These are phyloP conservation scores for Cladosporium sp. DNA, from an alignment of 2,329 filamentous ascomycete species.

Conservation along the genomic window DNA sequence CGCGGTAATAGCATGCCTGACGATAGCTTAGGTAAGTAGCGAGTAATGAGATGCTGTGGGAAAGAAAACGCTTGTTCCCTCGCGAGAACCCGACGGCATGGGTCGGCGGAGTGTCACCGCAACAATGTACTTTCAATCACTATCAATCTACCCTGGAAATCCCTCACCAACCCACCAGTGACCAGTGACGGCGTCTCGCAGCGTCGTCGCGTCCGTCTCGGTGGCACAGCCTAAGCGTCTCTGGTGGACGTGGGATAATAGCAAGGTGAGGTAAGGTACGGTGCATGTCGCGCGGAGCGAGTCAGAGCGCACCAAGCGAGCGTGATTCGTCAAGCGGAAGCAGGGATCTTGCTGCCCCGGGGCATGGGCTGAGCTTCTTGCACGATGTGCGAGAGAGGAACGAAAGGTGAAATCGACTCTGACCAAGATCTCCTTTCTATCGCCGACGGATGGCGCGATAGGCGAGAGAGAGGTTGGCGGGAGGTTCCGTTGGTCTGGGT, in stretches of 20 bases:
- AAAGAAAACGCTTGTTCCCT: too few relatives aligned
- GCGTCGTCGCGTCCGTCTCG: too few relatives aligned
- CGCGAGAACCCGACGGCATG: too few relatives aligned
- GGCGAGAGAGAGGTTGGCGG: background rate
- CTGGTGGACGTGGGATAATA: background rate
- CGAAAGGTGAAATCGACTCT: background rate
- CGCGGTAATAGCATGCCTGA: background rate
- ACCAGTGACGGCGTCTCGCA: too few relatives aligned
- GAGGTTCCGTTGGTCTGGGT: background rate
- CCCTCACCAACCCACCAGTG: too few relatives aligned
- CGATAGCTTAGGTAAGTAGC: background rate
- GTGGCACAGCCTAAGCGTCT: too few relatives aligned
- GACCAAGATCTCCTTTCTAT: background rate
- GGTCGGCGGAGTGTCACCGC: too few relatives aligned
- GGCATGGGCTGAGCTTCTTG: background rate
- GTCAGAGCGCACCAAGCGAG: background rate
- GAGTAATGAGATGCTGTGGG: too few relatives aligned
- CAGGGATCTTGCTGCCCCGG: constrained; percentile 7
- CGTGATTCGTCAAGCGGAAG: constrained; percentile 2
- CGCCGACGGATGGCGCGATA: background rate
- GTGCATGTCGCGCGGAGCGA: too few relatives aligned
- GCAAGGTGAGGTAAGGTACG: too few relatives aligned
- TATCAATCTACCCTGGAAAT: too few relatives aligned
- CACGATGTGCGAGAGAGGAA: background rate
- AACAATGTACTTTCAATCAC: too few relatives aligned